Evolutionary conservation across 2,329 filamentous ascomycete genomes (phyloP), one percentile per base, ranked within the genome.

Genomic region (Aspergillus ochraceus): DNA sequence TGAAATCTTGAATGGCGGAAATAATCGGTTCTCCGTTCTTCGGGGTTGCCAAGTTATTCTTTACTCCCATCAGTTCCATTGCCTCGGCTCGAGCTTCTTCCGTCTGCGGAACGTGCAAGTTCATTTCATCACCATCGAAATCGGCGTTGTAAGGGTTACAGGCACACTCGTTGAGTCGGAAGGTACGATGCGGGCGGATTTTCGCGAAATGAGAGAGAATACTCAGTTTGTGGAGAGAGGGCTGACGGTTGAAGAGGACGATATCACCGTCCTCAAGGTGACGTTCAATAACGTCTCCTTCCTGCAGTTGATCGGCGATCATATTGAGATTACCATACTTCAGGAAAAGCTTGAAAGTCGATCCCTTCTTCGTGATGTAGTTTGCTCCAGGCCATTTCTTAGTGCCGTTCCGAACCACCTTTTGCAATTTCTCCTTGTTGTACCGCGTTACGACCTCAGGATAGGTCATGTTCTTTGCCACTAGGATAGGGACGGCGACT

Each of bases 121-220:
- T 99, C 95, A 99, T 99, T 76, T 99, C 95, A 69, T 99, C 95
- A 61, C 95, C 95, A 70, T 99, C 95, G 68, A 99, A 99, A 85
- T 99, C 95, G 58, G 95, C 95, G 69, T 99, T 99, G 82, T 99
- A 99, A 3, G 95, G 95, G 62, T 90, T 93, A 77, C 95, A 99
- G 1, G 97, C 95, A 85, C 95, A 99, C 75, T 99, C 95, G 73
- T 99, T 99, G 19, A 99, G 83, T 57, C 95, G 89, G 74, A 99
- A 98, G 0, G 95, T 99, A 75, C 93, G 88, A 88, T 95, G 96
- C 0, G 94, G 95, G 53, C 95, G 87, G 52, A 99, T 87, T 76
- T 97, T 97, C 68, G 90, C 95, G 70, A 90, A 88, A 80, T 99
- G 95, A 71, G 91, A 94, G 79, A 99, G 92, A 76, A 99, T 99